Base-by-base conservation (phyloP, 139 green algal species). In the Coccomyxa sp. region DNA sequence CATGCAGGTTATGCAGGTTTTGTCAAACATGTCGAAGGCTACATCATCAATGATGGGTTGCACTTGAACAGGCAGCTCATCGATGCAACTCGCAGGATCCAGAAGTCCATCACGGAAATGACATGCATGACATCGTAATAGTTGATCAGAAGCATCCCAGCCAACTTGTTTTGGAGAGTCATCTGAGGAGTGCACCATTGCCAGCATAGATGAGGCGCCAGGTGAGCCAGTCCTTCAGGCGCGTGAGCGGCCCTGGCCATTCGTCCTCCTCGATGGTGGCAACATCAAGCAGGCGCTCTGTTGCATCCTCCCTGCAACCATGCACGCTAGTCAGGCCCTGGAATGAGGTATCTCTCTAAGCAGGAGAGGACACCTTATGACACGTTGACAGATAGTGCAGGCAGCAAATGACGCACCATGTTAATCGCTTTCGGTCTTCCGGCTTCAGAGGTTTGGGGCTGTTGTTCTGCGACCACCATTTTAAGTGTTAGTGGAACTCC, bases 221-320 rank as follows among this genome's bases (percentile, higher is more conserved):
- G 3, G n/a, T 58, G 13, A 82, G 28, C 14, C 27, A 27, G 59
- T 76, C 51, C 58, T 76, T 57, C 27, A 82, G 7, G 13, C n/a
- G 13, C 15, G 58, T 58, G 18, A 82, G 67, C 13, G 21, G 66
- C 27, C 67, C 25, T 0, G 82, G 82, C 82, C 82, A 85, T 31
- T 82, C 76, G 27, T 76, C 58, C 11, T 51, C 60, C 25, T 80
- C 45, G 68, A 94, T 82, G 74, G 91, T 87, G 0, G 92, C 93
- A 13, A 88, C 88, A 31, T 94, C 82, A 76, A 98, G 85, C 84
- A 98, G 95, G 23, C 94, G 88, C 82, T 85, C 88, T 9, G 95
- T 98, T 18, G 95, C 95, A 13, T 89, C 90, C 90, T 97, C 94
- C 95, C 95, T 51, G 38, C 38, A 51, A 7, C 38, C 38, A 51